Evolutionary conservation across 2,329 filamentous ascomycete genomes (phyloP).

Genomic region (Fusarium sp.): DNA sequence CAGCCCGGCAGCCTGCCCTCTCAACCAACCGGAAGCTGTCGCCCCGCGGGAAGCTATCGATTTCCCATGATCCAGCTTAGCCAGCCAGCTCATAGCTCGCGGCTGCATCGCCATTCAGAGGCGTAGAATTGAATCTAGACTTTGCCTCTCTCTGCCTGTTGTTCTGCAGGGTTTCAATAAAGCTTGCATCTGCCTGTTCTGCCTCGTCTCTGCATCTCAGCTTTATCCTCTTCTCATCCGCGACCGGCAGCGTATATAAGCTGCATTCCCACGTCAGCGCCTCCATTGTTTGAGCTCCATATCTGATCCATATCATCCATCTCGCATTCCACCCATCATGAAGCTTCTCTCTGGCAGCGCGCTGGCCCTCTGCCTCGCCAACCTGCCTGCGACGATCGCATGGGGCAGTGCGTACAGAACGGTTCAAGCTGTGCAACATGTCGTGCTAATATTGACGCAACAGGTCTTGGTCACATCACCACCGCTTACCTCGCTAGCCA

Average conservation of each 20-base stretch:
- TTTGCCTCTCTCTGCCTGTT: slow-evolving; percentile 11
- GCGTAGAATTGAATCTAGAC: slow-evolving; percentile 20
- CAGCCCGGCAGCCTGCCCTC: background rate
- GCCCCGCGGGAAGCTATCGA: slow-evolving; percentile 26
- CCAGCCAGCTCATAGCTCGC: slow-evolving; percentile 27
- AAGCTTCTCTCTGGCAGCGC: slow-evolving; percentile 45
- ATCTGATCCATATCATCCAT: background rate
- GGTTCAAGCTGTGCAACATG: background rate
- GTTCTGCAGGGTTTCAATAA: slow-evolving; percentile 10
- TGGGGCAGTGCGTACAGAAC: slow-evolving; percentile 55
- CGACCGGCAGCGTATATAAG: background rate
- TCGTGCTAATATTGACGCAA: slow-evolving; percentile 18
- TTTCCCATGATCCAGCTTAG: slow-evolving; percentile 22
- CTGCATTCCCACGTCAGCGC: slow-evolving; percentile 1
- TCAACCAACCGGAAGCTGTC: slow-evolving; percentile 8
- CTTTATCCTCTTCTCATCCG: background rate
- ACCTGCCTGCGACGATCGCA: slow-evolving; percentile 50
- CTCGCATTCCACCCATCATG: slow-evolving; percentile 41
- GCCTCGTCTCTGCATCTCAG: background rate
- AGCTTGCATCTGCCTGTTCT: slow-evolving; percentile 6
- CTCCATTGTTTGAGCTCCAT: background rate
- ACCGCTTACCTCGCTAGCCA: slow-evolving; percentile 72
- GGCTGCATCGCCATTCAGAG: slow-evolving; percentile 11
- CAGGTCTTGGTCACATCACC: slow-evolving; percentile 73
- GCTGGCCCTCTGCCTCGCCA: slow-evolving; percentile 47